These are phyloP conservation scores for Solanum chilense DNA, from an alignment of 257 asterid species.

Conservation along the genomic window DNA sequence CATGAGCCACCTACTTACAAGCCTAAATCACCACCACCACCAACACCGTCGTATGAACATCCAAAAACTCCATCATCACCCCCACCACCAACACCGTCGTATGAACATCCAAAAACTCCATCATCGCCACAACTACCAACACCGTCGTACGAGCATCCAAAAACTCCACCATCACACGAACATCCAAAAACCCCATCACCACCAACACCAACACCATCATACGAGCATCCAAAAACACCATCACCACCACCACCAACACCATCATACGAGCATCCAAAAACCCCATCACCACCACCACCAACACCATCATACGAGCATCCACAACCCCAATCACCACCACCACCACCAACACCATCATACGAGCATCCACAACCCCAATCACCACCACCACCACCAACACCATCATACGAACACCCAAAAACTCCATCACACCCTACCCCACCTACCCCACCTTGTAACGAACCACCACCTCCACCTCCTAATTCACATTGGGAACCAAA, in stretches of 20 bases:
- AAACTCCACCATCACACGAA: not conserved
- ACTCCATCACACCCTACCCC: constrained; percentile 21
- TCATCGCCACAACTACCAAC: not conserved
- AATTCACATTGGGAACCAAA: constrained; percentile 12
- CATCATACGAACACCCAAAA: not conserved
- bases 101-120: not conserved
- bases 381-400: constrained; percentile 5
- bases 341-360: constrained; percentile 13
- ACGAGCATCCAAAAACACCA: not conserved
- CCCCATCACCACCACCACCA: not conserved
- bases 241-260: constrained; percentile 14
- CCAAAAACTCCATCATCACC: no score
- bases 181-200: constrained; percentile 4
- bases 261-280: not conserved
- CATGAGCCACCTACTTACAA: not conserved
- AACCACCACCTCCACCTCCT: constrained; percentile 13
- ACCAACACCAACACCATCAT: constrained; percentile 10
- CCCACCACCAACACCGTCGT: constrained; percentile 1
- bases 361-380: no score
- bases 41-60: no score
- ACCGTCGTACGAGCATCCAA: not conserved
- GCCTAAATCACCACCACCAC: constrained; percentile 9
- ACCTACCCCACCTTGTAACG: constrained; percentile 13
- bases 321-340: not conserved
- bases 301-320: no score